These are phyloP conservation scores for Cladorrhinum samala DNA, from an alignment of 495 filamentous ascomycete genomes.

Conservation along the genomic window DNA sequence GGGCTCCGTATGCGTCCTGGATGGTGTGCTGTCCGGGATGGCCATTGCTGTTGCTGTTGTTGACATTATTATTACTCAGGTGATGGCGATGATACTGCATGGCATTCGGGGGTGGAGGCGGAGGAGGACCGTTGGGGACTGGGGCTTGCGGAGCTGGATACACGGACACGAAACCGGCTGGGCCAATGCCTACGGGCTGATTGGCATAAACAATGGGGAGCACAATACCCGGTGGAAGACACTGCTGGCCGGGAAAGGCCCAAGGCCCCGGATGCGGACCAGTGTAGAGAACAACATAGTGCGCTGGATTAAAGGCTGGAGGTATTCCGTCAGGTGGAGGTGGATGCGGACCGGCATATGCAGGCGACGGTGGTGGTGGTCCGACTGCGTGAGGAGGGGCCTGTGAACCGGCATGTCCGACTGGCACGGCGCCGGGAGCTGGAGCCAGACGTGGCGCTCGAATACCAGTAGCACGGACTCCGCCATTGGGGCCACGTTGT, in stretches of 20 bases:
- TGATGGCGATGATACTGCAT: background rate
- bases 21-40: background rate
- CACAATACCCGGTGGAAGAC: conserved; percentile 6
- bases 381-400: background rate
- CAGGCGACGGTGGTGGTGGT: background rate
- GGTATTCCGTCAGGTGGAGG: no score
- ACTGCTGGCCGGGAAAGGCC: conserved; percentile 1
- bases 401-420: no score
- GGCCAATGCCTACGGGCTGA: conserved; percentile 5
- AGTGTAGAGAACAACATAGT: conserved; percentile 9
- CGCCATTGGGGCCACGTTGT: background rate
- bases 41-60: background rate
- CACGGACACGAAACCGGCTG: conserved; percentile 6
- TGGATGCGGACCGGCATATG: background rate
- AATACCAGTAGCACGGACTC: background rate
- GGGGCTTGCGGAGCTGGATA: conserved; percentile 8
- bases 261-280: conserved; percentile 9
- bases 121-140: background rate
- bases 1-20: background rate
- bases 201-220: conserved; percentile 9
- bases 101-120: background rate
- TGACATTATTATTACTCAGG: background rate
- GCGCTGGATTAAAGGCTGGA: conserved; percentile 3
- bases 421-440: background rate
- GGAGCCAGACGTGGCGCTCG: background rate